Evolutionary conservation across 139 green algal species (phyloP), one percentile per base, ranked within the genome.

Genomic region (Chlamydomonas applanata): DNA sequence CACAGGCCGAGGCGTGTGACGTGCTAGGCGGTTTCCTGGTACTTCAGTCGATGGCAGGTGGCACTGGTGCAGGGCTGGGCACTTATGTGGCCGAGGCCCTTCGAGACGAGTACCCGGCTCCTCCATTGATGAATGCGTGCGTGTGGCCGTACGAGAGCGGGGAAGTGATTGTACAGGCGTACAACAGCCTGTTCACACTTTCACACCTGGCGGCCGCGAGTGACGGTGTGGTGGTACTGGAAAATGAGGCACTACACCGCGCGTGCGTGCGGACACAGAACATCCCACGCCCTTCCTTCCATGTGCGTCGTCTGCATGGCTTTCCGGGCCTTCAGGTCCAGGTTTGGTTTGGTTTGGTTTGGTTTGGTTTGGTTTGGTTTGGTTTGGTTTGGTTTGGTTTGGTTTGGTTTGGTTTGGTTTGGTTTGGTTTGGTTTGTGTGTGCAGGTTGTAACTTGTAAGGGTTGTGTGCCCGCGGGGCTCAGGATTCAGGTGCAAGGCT

Each of bases 111-210:
- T 94, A 89, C 71, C 81, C 86, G 20, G 84, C 74, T 0, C 69
- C 75, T 14, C 77, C 84, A 57, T 30, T 94, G 33, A 36, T 95
- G 36, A 95, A 92, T 79, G 89, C 91, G 75, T 93, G 88, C 72
- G 83, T 97, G 9, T 96, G 91, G 90, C 75, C 75, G 1, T 81
- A 78, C 34, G 77, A 75, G 71, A 65, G 24, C 3, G 77, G 77
- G 36, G 77, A 77, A 29, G 70, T 78, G 25, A 73, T 73, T 62
- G 67, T 73, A 25, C 67, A 73, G 83, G 85, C 72, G 54, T 97
- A 96, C 86, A 97, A 97, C 85, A 90, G 87, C 9, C 53, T 94
- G 60, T 76, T 97, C 9, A 93, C 90, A 19, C 72, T 97, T 45
- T 73, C 69, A 22, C 73, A 89, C 63, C 80, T 95, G 45, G 35